Percentiles rank a stretch among this genome's conserved stretches.
phyloP scores from a whole-genome alignment of 306 rosid species.

The Trichosanthes cucumerina region DNA sequence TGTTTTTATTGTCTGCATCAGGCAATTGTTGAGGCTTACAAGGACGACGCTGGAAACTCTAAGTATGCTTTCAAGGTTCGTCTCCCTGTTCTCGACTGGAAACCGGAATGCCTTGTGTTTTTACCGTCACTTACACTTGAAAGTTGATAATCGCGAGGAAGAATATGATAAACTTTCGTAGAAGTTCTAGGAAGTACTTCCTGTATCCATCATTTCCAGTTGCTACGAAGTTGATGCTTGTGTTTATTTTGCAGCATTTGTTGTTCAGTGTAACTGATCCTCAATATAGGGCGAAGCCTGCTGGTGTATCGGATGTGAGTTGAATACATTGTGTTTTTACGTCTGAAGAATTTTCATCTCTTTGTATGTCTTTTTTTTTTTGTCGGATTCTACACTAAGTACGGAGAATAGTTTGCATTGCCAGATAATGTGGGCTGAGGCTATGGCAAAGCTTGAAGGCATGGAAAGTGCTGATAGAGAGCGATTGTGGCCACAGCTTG shows the following conservation, averaged over 20 bases:
- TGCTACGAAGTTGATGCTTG: conserved; percentile 1
- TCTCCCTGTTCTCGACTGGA: conserved; percentile 1
- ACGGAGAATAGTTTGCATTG: conserved; percentile 51
- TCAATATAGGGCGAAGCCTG: conserved; percentile 69
- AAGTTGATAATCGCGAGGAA: background rate
- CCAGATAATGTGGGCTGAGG: conserved; percentile 99
- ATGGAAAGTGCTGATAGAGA: conserved; percentile 86
- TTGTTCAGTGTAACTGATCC: conserved; percentile 83
- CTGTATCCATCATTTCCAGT: background rate
- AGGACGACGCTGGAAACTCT: conserved; percentile 79
- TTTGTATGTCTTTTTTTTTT: background rate
- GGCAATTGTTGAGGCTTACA: conserved; percentile 85
- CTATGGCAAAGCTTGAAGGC: conserved; percentile 94
- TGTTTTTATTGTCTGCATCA: conserved; percentile 13
- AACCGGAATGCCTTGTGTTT: background rate
- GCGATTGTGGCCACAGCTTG: conserved; percentile 94
- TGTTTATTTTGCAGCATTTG: conserved; percentile 61
- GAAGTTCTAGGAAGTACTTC: background rate
- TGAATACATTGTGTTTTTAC: conserved; percentile 1
- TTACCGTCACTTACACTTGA: background rate
- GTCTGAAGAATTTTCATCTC: background rate
- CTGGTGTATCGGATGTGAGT: conserved; percentile 96
- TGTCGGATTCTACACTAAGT: conserved; percentile 24
- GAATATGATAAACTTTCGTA: background rate
- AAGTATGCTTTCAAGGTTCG: conserved; percentile 85